A percentile compares a stretch with the other conserved stretches of the same genome.
phyloP scores from a whole-genome alignment of 148 eudicot genomes.

The Rhododendron henanense region DNA sequence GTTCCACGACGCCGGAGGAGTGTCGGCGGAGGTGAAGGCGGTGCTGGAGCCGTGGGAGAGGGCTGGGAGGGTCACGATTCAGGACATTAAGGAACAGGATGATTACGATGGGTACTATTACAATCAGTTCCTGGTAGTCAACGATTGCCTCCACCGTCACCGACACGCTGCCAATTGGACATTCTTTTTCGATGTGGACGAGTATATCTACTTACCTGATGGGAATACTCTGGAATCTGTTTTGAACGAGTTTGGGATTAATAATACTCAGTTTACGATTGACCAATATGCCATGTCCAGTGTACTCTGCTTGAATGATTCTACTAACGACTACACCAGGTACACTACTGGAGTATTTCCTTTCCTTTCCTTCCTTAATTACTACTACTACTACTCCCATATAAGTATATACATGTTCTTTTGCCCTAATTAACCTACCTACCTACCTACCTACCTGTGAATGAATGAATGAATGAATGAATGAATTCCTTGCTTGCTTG shows the following conservation, averaged over 20 bases:
- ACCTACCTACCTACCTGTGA: background rate
- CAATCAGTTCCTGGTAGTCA: slow-evolving; percentile 58
- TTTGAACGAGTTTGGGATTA: slow-evolving; percentile 27
- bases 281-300: slow-evolving; percentile 67
- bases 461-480: background rate
- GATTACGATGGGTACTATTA: slow-evolving; percentile 56
- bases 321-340: slow-evolving; percentile 38
- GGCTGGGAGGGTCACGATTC: slow-evolving; percentile 42
- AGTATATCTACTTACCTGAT: slow-evolving; percentile 46
- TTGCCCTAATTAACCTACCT: background rate
- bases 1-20: slow-evolving; percentile 60
- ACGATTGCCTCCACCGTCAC: slow-evolving; percentile 56
- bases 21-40: slow-evolving; percentile 34
- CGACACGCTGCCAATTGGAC: slow-evolving; percentile 50
- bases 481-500: background rate
- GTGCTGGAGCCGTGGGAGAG: slow-evolving; percentile 58
- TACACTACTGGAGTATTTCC: no score
- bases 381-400: background rate
- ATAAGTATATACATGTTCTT: background rate
- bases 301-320: slow-evolving; percentile 47
- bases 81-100: slow-evolving; percentile 52
- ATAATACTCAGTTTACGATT: slow-evolving; percentile 49
- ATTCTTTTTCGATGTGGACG: slow-evolving; percentile 56
- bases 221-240: slow-evolving; percentile 25
- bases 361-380: background rate